Conservation (phyloP, 768 basidiomycete species). For the Cubamyces sp. region DNA sequence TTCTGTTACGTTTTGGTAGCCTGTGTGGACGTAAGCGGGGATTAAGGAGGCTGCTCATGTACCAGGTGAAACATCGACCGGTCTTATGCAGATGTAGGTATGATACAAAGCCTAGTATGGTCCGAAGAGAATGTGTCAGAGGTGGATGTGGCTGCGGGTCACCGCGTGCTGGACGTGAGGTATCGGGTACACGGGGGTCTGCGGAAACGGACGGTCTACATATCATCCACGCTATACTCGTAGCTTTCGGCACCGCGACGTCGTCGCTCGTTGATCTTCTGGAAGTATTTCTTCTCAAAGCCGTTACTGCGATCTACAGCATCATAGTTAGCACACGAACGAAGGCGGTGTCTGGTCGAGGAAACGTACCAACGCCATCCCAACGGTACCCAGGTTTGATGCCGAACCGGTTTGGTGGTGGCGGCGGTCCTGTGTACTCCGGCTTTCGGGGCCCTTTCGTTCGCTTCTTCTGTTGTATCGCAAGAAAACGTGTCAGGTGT, state of each 20-base stretch:
- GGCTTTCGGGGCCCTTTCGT: slow-evolving; percentile 79
- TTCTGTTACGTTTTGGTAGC: no score
- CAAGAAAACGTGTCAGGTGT: background rate
- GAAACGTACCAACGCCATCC: slow-evolving; percentile 90
- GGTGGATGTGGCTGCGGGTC: no score
- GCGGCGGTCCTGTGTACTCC: slow-evolving; percentile 83
- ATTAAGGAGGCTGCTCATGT: no score
- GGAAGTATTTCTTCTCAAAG: slow-evolving; percentile 92
- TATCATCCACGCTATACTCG: slow-evolving; percentile 90
- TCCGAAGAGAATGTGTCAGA: no score
- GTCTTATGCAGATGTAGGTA: background rate
- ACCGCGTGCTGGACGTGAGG: no score
- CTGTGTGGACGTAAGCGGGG: no score
- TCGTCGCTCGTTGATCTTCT: slow-evolving; percentile 75
- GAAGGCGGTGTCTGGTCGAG: background rate
- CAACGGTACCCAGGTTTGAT: slow-evolving; percentile 96
- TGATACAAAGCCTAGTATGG: background rate
- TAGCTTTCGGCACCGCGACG: slow-evolving; percentile 75
- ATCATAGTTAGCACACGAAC: background rate
- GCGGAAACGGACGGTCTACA: slow-evolving; percentile 50
- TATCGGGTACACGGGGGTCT: no score
- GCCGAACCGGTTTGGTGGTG: slow-evolving; percentile 93
- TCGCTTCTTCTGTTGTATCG: slow-evolving; percentile 62
- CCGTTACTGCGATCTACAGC: slow-evolving; percentile 84
- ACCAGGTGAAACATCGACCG: no score